Evolutionary conservation across 352 stramenopile genomes (phyloP).

Genomic region (Globisporangium yorkense): DNA sequence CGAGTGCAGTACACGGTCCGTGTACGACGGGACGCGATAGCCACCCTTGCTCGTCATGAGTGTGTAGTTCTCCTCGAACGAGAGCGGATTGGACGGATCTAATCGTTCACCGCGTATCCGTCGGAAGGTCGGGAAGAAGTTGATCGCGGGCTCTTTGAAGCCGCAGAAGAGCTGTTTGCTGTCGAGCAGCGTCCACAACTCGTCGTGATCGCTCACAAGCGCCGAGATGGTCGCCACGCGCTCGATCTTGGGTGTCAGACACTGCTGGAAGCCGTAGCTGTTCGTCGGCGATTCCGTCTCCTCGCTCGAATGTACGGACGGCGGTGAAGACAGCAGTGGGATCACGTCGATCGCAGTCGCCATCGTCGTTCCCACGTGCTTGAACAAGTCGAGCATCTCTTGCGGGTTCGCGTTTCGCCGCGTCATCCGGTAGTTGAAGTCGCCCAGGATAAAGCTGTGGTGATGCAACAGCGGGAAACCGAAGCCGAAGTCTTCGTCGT

Average conservation of each 20-base stretch:
- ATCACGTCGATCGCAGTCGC: conserved; percentile 9
- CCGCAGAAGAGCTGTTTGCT: conserved; percentile 75
- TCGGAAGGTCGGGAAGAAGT: conserved; percentile 76
- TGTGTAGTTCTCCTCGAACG: conserved; percentile 58
- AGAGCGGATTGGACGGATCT: conserved; percentile 19
- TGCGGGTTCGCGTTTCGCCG: conserved; percentile 32
- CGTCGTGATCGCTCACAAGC: conserved; percentile 65
- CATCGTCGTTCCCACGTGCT: conserved; percentile 4
- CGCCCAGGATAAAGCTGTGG: conserved; percentile 86
- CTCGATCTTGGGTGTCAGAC: conserved; percentile 38
- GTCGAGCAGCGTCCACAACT: conserved; percentile 52
- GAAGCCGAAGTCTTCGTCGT: conserved; percentile 82
- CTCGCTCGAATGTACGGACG: conserved; percentile 11
- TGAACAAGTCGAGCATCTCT: conserved; percentile 46
- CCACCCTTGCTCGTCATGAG: conserved; percentile 48
- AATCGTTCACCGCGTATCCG: conserved; percentile 53
- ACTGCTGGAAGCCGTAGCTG: conserved; percentile 34
- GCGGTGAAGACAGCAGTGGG: conserved; percentile 5
- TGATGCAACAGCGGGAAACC: conserved; percentile 77
- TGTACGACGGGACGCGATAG: conserved; percentile 85
- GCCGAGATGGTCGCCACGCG: conserved; percentile 15
- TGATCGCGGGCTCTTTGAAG: conserved; percentile 66
- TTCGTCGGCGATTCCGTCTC: conserved; percentile 19
- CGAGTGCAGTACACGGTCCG: conserved; percentile 81
- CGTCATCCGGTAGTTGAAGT: conserved; percentile 88